Conservation (phyloP, 2,329 filamentous ascomycete genomes). For the Clonostachys sp. region DNA sequence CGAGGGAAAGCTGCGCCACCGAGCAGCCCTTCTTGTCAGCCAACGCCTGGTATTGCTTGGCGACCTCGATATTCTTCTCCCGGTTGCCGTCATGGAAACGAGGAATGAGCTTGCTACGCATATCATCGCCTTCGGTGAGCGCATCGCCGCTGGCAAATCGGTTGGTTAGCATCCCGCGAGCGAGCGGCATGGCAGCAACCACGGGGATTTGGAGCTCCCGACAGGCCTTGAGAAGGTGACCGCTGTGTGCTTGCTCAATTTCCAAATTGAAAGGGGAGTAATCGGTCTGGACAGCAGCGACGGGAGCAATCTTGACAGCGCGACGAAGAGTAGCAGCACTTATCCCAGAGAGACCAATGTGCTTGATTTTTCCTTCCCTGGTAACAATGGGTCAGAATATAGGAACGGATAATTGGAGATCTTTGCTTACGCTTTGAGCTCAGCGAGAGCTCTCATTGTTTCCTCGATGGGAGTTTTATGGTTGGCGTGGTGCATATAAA, state of each 20-base stretch:
- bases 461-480: conserved; percentile 32
- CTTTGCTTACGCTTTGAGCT: conserved; percentile 24
- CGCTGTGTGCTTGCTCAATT: conserved; percentile 43
- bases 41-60: neutral
- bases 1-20: conserved; percentile 50
- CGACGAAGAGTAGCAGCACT: conserved; percentile 42
- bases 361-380: conserved; percentile 46
- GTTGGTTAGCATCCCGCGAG: conserved; percentile 45
- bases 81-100: conserved; percentile 2
- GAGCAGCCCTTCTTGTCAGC: conserved; percentile 40
- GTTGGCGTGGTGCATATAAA: conserved; percentile 3
- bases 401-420: neutral
- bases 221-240: conserved; percentile 41
- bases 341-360: conserved; percentile 46
- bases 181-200: conserved; percentile 52
- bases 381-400: neutral
- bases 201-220: conserved; percentile 49
- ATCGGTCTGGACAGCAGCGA: conserved; percentile 48
- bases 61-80: neutral
- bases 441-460: conserved; percentile 39
- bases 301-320: conserved; percentile 40
- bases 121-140: neutral
- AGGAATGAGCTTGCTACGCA: neutral
- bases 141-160: neutral
- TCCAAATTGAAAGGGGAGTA: conserved; percentile 49